These are phyloP conservation scores for Akanthomyces muscarius DNA, from an alignment of 2,329 filamentous ascomycete genomes.

Conservation along the genomic window DNA sequence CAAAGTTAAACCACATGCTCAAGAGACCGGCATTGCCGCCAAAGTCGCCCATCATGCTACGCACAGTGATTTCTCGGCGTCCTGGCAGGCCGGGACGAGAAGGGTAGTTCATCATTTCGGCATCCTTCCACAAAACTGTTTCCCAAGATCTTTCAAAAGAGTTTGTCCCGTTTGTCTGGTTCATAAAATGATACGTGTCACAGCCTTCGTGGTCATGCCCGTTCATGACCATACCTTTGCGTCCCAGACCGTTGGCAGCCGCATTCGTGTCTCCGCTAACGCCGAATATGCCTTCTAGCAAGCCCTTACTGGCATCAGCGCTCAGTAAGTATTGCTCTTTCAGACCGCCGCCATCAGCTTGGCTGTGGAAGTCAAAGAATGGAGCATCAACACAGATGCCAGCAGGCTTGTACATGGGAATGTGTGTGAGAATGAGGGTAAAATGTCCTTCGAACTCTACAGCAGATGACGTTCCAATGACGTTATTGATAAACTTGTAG, in stretches of 20 bases:
- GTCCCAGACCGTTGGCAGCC: slow-evolving; percentile 58
- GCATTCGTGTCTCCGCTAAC: slow-evolving; percentile 61
- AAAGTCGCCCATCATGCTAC: slow-evolving; percentile 98
- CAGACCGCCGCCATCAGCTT: slow-evolving; percentile 64
- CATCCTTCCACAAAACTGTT: slow-evolving; percentile 44
- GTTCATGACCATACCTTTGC: slow-evolving; percentile 76
- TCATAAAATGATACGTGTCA: slow-evolving; percentile 79
- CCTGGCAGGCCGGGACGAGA: slow-evolving; percentile 50
- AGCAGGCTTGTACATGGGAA: slow-evolving; percentile 78
- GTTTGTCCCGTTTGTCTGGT: slow-evolving; percentile 49
- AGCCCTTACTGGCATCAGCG: slow-evolving; percentile 62
- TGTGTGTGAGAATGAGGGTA: slow-evolving; percentile 85
- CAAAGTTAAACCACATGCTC: slow-evolving; percentile 81
- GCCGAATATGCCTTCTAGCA: slow-evolving; percentile 83
- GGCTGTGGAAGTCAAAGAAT: slow-evolving; percentile 72
- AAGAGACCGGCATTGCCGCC: slow-evolving; percentile 87
- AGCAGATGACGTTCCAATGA: slow-evolving; percentile 59
- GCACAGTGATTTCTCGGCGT: slow-evolving; percentile 83
- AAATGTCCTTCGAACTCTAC: slow-evolving; percentile 63
- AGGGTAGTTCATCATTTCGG: slow-evolving; percentile 38
- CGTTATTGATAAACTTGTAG: slow-evolving; percentile 69
- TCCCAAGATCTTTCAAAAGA: slow-evolving; percentile 46
- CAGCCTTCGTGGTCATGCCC: slow-evolving; percentile 96
- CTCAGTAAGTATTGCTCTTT: slow-evolving; percentile 91
- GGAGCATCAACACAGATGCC: slow-evolving; percentile 83